A percentile compares a stretch with the other conserved stretches of the same genome.
phyloP scores from a whole-genome alignment of 1,139 yeast species.

The Geotrichum citri-aurantii region DNA sequence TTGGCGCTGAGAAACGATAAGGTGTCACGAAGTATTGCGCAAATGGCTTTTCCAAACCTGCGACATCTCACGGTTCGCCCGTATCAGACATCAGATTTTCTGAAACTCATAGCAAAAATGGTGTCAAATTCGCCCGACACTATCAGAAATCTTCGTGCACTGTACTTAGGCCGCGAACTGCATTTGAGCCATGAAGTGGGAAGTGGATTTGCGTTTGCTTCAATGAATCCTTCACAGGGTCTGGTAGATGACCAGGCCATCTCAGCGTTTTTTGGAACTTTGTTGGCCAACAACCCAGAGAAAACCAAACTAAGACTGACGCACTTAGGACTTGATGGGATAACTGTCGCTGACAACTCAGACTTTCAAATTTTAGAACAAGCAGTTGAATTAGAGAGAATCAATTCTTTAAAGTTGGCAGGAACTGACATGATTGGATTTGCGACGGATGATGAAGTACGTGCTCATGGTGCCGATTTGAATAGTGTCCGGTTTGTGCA shows the following conservation, averaged over 20 bases:
- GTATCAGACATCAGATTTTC: constrained; percentile 19
- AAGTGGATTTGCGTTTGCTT: constrained; percentile 27
- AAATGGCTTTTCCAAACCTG: constrained; percentile 19
- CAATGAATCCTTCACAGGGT: constrained; percentile 19
- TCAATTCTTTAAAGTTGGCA: constrained; percentile 18
- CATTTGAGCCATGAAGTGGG: constrained; percentile 21
- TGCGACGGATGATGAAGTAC: neutral
- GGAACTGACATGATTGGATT: constrained; percentile 18
- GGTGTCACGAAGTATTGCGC: constrained; percentile 15
- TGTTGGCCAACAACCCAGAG: constrained; percentile 3
- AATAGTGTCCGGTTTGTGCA: constrained; percentile 15
- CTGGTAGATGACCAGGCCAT: constrained; percentile 14
- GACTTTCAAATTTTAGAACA: constrained; percentile 16
- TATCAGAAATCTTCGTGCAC: constrained; percentile 14
- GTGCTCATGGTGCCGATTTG: constrained; percentile 1
- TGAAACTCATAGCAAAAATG: constrained; percentile 21
- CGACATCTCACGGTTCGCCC: constrained; percentile 23
- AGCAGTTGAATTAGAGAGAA: constrained; percentile 16
- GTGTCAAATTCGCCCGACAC: constrained; percentile 20
- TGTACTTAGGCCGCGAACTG: constrained; percentile 22
- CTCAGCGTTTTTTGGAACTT: constrained; percentile 21
- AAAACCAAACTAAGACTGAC: constrained; percentile 13
- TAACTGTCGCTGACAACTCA: constrained; percentile 18
- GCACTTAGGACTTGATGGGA: constrained; percentile 24
- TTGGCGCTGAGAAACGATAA: constrained; percentile 22